Evolutionary conservation across 176 grass and related monocot genomes (phyloP), one percentile per base, ranked within the genome.

Genomic region (Metroxylon sagu): DNA sequence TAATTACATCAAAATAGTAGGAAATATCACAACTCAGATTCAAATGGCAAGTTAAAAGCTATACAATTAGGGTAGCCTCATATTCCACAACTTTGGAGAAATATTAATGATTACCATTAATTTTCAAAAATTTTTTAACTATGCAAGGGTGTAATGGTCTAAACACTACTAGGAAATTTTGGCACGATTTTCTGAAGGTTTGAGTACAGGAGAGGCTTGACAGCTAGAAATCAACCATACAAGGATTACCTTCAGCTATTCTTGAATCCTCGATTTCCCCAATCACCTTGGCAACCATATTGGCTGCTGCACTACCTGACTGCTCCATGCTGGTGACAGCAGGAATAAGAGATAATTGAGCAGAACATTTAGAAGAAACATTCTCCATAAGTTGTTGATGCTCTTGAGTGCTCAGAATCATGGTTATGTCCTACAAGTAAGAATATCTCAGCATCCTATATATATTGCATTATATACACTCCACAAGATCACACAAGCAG

Each of bases 371-470:
- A 74, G 52, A 61, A 74, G 92, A 82, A 25, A 91, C 77, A 63
- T 68, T 82, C 59, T 85, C 50, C 87, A 97, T 84, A 57, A 69
- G 68, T 31, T 69, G 84, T 71, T 80, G 75, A 85, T 85, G 84
- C 58, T 97, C 92, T 78, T 80, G 75, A 53, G 87, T 87, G 74
- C 92, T 97, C 83, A 97, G 70, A 76, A 97, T 68, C 72, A 91
- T 83, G 25, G 92, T 91, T 72, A 97, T 74, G 54, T 97, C 87
- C 92, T 91, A 63, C 29, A 85, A 73, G 59, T 62, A 58, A 12
- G 10, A 54, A 60, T 25, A 75, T 56, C 78, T 84, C 67, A 35
- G 76, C 71, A 43, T 43, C 2, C 21, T 23, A 23, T 43, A 14
- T 12, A 14, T 43, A 43, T 43, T 43, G 35, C 35, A 43, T 10